A percentile compares a stretch with the other conserved stretches of the same genome.
phyloP scores from a whole-genome alignment of 1,139 yeast species.

The Pichia sp. region DNA sequence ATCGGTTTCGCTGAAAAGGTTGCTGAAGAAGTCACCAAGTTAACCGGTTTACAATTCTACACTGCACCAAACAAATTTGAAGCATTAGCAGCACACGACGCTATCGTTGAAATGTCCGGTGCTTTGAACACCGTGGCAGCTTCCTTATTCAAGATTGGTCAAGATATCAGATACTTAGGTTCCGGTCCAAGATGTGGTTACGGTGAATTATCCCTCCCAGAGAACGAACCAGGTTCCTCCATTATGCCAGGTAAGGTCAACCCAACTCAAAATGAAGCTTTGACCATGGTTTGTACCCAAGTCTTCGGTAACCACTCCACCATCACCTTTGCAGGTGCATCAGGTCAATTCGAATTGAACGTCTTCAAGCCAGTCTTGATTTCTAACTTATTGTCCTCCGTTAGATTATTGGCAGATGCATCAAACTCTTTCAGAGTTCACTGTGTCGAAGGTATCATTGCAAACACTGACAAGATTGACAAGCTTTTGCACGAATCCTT shows the following conservation, averaged over 20 bases:
- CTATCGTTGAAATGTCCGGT: slow-evolving; percentile 95
- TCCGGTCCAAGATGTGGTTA: slow-evolving; percentile 99
- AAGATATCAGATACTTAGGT: slow-evolving; percentile 96
- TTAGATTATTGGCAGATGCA: slow-evolving; percentile 87
- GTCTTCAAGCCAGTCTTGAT: slow-evolving; percentile 97
- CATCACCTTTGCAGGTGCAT: slow-evolving; percentile 95
- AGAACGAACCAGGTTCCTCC: slow-evolving; percentile 98
- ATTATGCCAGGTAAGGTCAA: slow-evolving; percentile 99
- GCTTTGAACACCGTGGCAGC: slow-evolving; percentile 93
- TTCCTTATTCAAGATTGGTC: slow-evolving; percentile 91
- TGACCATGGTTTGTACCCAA: slow-evolving; percentile 97
- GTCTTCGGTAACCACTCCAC: slow-evolving; percentile 95
- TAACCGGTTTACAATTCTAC: slow-evolving; percentile 81
- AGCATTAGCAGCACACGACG: slow-evolving; percentile 98
- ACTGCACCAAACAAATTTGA: slow-evolving; percentile 99
- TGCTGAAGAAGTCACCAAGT: slow-evolving; percentile 69
- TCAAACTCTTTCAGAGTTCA: slow-evolving; percentile 80
- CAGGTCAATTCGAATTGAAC: slow-evolving; percentile 97
- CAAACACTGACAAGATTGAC: slow-evolving; percentile 80
- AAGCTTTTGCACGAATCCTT: slow-evolving; percentile 88
- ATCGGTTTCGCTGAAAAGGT: slow-evolving; percentile 82
- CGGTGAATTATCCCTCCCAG: slow-evolving; percentile 92
- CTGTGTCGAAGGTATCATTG: slow-evolving; percentile 91
- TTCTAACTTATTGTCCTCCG: slow-evolving; percentile 78
- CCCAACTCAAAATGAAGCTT: slow-evolving; percentile 98